Base-by-base conservation (phyloP, 2,329 filamentous ascomycete genomes). In the Pezizomycotina sp. region DNA sequence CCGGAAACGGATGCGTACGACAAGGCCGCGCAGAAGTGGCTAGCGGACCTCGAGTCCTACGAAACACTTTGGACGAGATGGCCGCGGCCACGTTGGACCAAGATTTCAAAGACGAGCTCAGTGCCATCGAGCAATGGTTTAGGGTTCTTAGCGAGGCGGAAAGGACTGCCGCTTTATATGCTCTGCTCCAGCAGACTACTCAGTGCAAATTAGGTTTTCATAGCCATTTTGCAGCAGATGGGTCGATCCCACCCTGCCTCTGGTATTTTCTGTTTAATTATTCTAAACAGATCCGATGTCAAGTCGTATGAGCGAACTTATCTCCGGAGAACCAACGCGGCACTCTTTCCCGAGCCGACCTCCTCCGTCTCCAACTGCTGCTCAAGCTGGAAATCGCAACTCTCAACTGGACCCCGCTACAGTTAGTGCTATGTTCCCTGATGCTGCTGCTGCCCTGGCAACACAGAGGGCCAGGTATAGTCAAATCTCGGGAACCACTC, bases 61-160 rank as follows among this genome's bases (percentile, higher is more conserved):
- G 89, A 98, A 92, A 76, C n/a, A 98, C 89, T 1, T 61, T 98
- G 53, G 89, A 95, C 60, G 89, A 98, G 58, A 98, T 98, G 89
- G 89, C 89, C 27, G 84, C 86, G 20, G 89, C 89, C 18, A 95
- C 89, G n/a, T 65, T 95, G 36, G 89, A 98, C 56, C 89, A 98
- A 63, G 89, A 98, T 56, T 98, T 98, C 66, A 98, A 98, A 63
- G 89, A 95, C 60, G 89, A 98, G 60, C 70, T 98, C 43, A 93
- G 83, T 56, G 89, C 89, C 50, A 98, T 98, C 55, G 89, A 98
- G 62, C 89, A 98, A 64, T 98, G 89, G 89, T 98, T 98, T 60
- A 77, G 84, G 45, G 89, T 98, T 35, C 65, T 98, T 47, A 95
- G 86, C 55, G 89, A 95, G 61, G 84, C 89, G 18, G 89, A 98